Evolutionary conservation across 2,329 filamentous ascomycete species (phyloP), one percentile per base, ranked within the genome.

Genomic region (Aureobasidium vineae): DNA sequence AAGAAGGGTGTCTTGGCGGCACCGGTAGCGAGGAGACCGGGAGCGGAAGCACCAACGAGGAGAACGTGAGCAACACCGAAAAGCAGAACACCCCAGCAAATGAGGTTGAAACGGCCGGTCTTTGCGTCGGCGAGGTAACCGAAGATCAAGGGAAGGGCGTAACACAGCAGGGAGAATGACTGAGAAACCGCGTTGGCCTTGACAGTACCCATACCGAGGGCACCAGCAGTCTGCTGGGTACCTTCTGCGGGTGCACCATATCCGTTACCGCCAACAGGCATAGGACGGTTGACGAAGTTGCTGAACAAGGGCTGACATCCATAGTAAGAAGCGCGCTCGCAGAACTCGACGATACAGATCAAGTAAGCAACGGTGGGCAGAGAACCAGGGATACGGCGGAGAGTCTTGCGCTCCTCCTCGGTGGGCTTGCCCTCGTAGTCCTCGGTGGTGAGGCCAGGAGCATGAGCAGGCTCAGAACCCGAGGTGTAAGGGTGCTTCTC

Each of bases 271-370:
- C 75, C 76, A 19, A 54, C 68, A 1, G 87, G 87, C 4, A 90
- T 73, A 3, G 84, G 82, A 11, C 84, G 83, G 70, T 88, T 84
- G 71, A 89, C 82, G 70, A 83, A 89, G 73, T 89, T 89, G 69
- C 79, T 80, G 73, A 87, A 86, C 8, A 84, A 75, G 0, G 81
- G 82, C 68, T 83, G 79, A 6, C 82, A 78, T 68, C 85, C 85
- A 71, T 86, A 86, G 77, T 84, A 88, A 0, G 84, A 86, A 2
- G 85, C 85, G 65, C 86, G 79, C 72, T 88, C 86, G 65, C 83
- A 84, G 68, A 87, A 84, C 69, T 88, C 86, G 47, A 87, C 84
- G 7, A 83, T 70, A 68, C 85, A 87, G 36, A 88, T 81, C 3
- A 84, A 71, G 70, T 85, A 88, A n/a, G 84, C 81, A 3, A 83